Evolutionary conservation across 495 filamentous ascomycete species (phyloP).

Genomic region (Penicillium taxi): DNA sequence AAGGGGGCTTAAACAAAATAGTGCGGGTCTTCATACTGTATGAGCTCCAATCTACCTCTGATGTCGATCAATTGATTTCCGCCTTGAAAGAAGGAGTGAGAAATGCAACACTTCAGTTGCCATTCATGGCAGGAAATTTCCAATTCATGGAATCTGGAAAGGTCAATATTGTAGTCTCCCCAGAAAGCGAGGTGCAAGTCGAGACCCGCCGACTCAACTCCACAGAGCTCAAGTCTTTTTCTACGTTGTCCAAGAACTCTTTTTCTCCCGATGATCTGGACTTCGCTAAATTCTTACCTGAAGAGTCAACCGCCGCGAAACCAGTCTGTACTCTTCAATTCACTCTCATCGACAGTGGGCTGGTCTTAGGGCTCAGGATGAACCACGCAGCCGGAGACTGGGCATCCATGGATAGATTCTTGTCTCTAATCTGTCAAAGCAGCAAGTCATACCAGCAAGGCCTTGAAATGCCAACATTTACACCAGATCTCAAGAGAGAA

Average conservation of each 20-base stretch:
- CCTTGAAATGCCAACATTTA: conserved; percentile 10
- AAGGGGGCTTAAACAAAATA: conserved; percentile 9
- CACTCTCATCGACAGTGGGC: conserved; percentile 16
- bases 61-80: conserved; percentile 10
- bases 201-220: conserved; percentile 8
- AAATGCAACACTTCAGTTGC: conserved; percentile 16
- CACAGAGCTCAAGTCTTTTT: conserved; percentile 11
- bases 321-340: conserved; percentile 18
- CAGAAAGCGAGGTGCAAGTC: conserved; percentile 8
- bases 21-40: conserved; percentile 18
- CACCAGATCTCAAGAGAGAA: conserved; percentile 13
- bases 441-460: conserved; percentile 13
- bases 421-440: conserved; percentile 19
- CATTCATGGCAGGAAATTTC: conserved; percentile 19
- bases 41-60: conserved; percentile 5
- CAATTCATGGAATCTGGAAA: conserved; percentile 13
- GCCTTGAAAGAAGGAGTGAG: conserved; percentile 15
- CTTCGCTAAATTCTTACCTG: conserved; percentile 7
- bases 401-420: conserved; percentile 17
- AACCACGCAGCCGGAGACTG: conserved; percentile 23
- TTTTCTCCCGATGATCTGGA: conserved; percentile 15
- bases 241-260: conserved; percentile 7
- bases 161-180: conserved; percentile 8
- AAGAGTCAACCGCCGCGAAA: conserved; percentile 2
- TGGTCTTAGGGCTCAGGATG: conserved; percentile 14